A percentile compares a stretch with the other conserved stretches of the same genome.
Conservation (phyloP, 306 rosid genomes). For the Hylodesmum podocarpum region DNA sequence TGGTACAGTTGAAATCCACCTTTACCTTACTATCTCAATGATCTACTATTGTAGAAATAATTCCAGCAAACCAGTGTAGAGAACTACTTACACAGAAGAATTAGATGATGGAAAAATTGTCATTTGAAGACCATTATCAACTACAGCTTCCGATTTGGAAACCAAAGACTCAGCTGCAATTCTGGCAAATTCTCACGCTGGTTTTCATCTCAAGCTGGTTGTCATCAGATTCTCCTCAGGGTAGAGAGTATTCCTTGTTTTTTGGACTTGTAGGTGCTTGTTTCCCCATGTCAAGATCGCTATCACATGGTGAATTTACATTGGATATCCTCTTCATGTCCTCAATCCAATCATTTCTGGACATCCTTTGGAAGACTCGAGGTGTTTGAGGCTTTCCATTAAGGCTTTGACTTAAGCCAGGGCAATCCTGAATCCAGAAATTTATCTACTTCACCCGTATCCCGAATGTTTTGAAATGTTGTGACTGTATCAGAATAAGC, state of each 20-base stretch:
- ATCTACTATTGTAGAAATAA: constrained; percentile 49
- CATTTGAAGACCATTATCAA: constrained; percentile 16
- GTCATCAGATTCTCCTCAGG: constrained; percentile 69
- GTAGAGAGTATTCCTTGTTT: constrained; percentile 69
- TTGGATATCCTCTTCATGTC: too few relatives aligned
- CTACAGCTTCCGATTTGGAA: constrained; percentile 52
- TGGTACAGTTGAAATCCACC: constrained; percentile 7
- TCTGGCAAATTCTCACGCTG: constrained; percentile 35
- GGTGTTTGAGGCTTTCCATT: constrained; percentile 14
- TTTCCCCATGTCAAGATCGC: constrained; percentile 23
- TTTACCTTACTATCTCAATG: constrained; percentile 35
- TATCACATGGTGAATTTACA: constrained; percentile 28
- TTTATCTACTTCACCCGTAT: constrained; percentile 3
- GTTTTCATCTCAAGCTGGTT: constrained; percentile 46
- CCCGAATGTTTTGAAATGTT: background rate
- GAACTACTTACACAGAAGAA: constrained; percentile 35
- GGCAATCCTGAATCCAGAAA: constrained; percentile 29
- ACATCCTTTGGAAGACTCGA: constrained; percentile 3
- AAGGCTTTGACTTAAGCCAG: constrained; percentile 35
- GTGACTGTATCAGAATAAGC: constrained; percentile 18
- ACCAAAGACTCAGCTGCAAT: constrained; percentile 70
- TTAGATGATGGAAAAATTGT: constrained; percentile 29
- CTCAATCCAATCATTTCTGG: too few relatives aligned
- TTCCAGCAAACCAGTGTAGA: constrained; percentile 75
- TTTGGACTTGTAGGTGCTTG: constrained; percentile 73